Evolutionary conservation across 371 early-diverging fungal genomes (phyloP), one percentile per base, ranked within the genome.

Genomic region (Mortierella sp.): DNA sequence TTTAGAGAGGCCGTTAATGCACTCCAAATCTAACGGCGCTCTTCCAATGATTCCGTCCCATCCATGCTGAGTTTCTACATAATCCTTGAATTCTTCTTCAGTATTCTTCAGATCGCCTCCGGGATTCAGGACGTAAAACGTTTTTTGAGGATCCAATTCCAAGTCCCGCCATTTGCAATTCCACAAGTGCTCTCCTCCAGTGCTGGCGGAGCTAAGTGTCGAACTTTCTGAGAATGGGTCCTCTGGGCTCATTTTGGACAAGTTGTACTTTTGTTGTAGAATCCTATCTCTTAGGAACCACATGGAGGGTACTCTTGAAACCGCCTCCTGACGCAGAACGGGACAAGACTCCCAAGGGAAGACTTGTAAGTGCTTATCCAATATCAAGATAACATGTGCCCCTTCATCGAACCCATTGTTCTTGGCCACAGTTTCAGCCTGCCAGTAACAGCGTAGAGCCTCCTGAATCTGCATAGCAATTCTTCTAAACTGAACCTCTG

Each of bases 281-380:
- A 96, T 87, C 22, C 93, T 85, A 62, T 94, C 91, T 32, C 91
- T 82, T 55, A 96, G 69, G 64, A 96, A 89, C 8, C 91, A 86
- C 5, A 96, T 70, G 10, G 93, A 95, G 0, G 96, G 96, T 51
- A 96, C 49, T 17, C 98, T 90, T 8, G 95, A 96, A 0, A 94
- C 90, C 0, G 97, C 84, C 58, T 86, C 86, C 1, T 79, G 76
- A 15, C 94, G 88, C 51, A 98, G 67, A 32, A 84, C 81, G 0
- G 95, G 94, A 58, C 95, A 70, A 45, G 90, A 92, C 79, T 98
- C 98, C 90, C 96, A 92, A 0, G 98, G 98, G 5, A 97, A 81
- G 63, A 82, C 84, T 66, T 96, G 95, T 0, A 91, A 76, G 68
- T 93, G 83, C 67, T 93, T 94, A 76, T 97, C 97, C 42, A 94